A percentile compares a stretch with the other conserved stretches of the same genome.
Conservation (phyloP, 2,329 filamentous ascomycete species). For the Knoxdaviesia proteae region DNA sequence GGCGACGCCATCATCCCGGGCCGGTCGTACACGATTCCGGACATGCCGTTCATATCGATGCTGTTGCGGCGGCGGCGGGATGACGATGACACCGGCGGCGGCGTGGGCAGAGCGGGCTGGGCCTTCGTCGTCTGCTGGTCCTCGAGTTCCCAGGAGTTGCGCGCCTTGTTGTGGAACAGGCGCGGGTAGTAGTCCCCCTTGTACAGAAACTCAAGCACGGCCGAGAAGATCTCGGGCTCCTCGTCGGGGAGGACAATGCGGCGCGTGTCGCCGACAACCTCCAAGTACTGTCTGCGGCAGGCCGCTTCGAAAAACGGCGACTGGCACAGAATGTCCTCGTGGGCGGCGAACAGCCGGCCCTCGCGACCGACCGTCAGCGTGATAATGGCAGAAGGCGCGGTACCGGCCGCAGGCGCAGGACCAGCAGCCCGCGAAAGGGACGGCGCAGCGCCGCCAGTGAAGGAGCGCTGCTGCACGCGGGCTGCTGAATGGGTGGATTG, state of each 20-base stretch:
- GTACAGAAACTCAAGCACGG: constrained; percentile 89
- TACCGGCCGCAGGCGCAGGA: constrained; percentile 3
- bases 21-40: too few relatives aligned
- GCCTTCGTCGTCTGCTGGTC: constrained; percentile 27
- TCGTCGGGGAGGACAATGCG: constrained; percentile 52
- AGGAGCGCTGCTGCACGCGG: background rate
- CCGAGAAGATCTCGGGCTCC: constrained; percentile 85
- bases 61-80: too few relatives aligned
- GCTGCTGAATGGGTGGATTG: constrained; percentile 2
- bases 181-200: constrained; percentile 91
- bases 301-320: constrained; percentile 66
- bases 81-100: constrained; percentile 7
- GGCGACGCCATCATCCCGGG: too few relatives aligned
- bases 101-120: constrained; percentile 25
- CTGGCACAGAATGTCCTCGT: constrained; percentile 75
- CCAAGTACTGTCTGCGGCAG: constrained; percentile 52
- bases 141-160: constrained; percentile 79
- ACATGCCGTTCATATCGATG: too few relatives aligned
- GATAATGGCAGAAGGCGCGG: constrained; percentile 49
- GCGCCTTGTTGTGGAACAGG: constrained; percentile 68
- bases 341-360: constrained; percentile 78
- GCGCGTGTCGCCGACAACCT: constrained; percentile 43
- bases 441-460: too few relatives aligned
- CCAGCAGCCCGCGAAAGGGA: too few relatives aligned
- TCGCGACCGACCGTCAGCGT: constrained; percentile 70